These are phyloP conservation scores for Deinandra increscens DNA, from an alignment of 129 eudicot genomes.

Conservation along the genomic window DNA sequence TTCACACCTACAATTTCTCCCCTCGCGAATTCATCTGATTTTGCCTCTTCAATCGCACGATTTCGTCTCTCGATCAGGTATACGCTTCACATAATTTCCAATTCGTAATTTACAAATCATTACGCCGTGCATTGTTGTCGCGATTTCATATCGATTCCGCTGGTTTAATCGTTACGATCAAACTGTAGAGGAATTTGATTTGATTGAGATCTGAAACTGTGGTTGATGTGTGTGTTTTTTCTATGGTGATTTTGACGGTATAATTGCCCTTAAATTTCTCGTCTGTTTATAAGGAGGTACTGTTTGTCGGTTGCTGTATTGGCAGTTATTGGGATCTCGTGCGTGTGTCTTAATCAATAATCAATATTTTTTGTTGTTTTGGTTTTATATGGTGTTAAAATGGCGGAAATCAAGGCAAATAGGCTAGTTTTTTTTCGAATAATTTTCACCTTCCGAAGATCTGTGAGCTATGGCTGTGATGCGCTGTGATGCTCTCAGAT, in stretches of 20 bases:
- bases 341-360: conserved; percentile 3
- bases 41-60: background rate
- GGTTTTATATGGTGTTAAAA: conserved; percentile 4
- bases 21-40: too few species aligned
- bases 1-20: conserved; percentile 25
- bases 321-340: conserved; percentile 22
- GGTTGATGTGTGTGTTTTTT: background rate
- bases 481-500: background rate
- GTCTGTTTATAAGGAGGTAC: conserved; percentile 16
- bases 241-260: conserved; percentile 8
- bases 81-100: background rate
- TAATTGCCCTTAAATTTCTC: conserved; percentile 12
- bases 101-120: background rate
- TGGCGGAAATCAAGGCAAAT: background rate
- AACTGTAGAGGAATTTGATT: background rate
- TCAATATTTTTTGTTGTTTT: background rate
- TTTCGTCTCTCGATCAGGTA: conserved; percentile 30
- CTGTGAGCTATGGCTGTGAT: background rate
- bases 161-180: background rate
- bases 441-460: background rate
- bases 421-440: background rate
- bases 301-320: conserved; percentile 30
- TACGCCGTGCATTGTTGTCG: conserved; percentile 25
- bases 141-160: background rate
- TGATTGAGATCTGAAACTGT: background rate